Base-by-base conservation (phyloP, 2,329 filamentous ascomycete species). In the Diaporthe destruens region DNA sequence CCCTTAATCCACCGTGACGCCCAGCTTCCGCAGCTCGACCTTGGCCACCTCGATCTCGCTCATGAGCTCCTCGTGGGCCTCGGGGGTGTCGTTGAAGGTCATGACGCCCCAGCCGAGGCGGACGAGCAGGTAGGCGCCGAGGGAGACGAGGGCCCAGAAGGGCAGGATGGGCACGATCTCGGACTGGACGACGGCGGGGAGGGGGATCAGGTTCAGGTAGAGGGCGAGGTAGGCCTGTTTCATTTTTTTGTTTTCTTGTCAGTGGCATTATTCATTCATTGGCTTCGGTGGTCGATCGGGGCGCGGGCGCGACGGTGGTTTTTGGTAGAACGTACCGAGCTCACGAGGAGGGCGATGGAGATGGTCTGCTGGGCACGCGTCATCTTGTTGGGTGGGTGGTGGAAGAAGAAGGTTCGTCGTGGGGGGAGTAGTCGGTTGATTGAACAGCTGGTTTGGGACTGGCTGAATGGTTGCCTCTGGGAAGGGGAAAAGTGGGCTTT, bases 51-150 rank as follows among this genome's bases (percentile, higher is more conserved):
- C 88, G 80, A 97, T 96, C 85, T 98, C 93, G 78, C 85, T 87
- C 88, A 96, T 94, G 78, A 99, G 86, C 84, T 98, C 95, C 81
- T 92, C 90, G 84, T 98, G 93, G 68, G 96, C 96, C 75, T 94
- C 89, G 70, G 96, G 95, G 63, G 97, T 94, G 83, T 98, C 95
- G 87, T 98, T 96, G 89, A 99, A 99, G 72, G 94, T 98, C 81
- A 98, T 88, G 78, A 99, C 94, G 76, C 96, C 96, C 86, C 91
- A 93, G 79, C 96, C 96, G 75, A 99, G 92, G 78, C 94, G 94
- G 85, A 93, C 94, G 76, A 99, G 92, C 25, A 99, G 92, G 84
- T 95, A 95, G 75, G 95, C 93, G 83, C 95, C 96, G 80, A 98
- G 95, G 29, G 93, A 91, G 76, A 99, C 93, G 78, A 98, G 87